phyloP scores from a whole-genome alignment of 345 rosid genomes.

The Ceriops zippeliana region DNA sequence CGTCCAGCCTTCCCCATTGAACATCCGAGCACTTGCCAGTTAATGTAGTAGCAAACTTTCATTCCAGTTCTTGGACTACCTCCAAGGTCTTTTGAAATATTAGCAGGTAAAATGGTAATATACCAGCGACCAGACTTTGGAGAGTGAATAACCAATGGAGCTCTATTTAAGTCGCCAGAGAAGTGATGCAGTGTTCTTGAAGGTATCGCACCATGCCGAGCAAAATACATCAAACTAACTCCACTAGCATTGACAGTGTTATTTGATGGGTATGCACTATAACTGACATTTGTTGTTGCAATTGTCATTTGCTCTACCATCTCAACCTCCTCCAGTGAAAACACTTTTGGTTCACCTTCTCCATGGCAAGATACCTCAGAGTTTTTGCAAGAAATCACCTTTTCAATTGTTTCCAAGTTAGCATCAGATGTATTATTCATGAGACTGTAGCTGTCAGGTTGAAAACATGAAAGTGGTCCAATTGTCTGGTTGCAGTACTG shows the following conservation, averaged over 20 bases:
- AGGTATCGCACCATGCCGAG: conserved; percentile 79
- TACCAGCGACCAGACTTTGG: conserved; percentile 88
- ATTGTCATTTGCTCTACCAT: conserved; percentile 61
- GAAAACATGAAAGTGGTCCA: conserved; percentile 59
- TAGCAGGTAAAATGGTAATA: conserved; percentile 47
- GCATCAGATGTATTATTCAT: conserved; percentile 19
- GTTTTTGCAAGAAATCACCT: conserved; percentile 57
- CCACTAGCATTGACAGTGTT: conserved; percentile 22
- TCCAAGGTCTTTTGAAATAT: conserved; percentile 40
- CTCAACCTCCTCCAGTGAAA: conserved; percentile 54
- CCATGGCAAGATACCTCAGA: conserved; percentile 48
- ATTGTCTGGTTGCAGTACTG: conserved; percentile 82
- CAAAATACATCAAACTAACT: conserved; percentile 51
- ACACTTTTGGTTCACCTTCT: conserved; percentile 55
- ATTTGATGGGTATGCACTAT: conserved; percentile 31
- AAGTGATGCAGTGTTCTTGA: conserved; percentile 61
- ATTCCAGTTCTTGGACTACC: conserved; percentile 24
- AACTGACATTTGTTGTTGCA: conserved; percentile 36
- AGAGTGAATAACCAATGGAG: conserved; percentile 51
- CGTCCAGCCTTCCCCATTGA: conserved; percentile 80
- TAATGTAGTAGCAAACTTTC: conserved; percentile 67
- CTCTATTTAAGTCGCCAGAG: conserved; percentile 51
- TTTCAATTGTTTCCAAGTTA: conserved; percentile 29
- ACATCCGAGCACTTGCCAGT: conserved; percentile 57
- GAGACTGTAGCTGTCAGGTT: conserved; percentile 34